Percentiles rank a stretch among this genome's conserved stretches.
Evolutionary conservation across 2,329 filamentous ascomycete genomes (phyloP).

Genomic region (Claviceps cyperi): DNA sequence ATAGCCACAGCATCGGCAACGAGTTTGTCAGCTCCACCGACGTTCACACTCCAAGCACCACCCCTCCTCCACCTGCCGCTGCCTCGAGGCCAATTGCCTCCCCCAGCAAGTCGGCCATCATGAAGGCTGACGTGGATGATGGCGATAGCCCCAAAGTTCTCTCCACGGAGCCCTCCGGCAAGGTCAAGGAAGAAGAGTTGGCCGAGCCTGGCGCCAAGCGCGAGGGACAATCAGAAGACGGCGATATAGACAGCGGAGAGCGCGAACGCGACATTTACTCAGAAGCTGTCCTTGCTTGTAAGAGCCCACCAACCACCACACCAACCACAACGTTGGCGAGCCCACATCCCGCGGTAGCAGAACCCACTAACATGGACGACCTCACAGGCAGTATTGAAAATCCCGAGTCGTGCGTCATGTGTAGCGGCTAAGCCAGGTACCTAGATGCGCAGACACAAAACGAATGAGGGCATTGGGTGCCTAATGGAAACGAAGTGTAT

Average conservation of each 20-base stretch:
- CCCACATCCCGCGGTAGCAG: too few species aligned
- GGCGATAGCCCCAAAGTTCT: slow-evolving; percentile 69
- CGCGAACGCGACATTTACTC: slow-evolving; percentile 91
- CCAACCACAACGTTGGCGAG: too few species aligned
- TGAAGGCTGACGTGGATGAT: slow-evolving; percentile 65
- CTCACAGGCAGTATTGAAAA: slow-evolving; percentile 83
- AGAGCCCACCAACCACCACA: slow-evolving; percentile 18
- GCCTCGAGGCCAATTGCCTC: slow-evolving; percentile 33
- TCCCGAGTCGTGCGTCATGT: slow-evolving; percentile 90
- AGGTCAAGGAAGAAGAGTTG: slow-evolving; percentile 50
- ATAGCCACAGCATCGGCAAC: slow-evolving; percentile 8
- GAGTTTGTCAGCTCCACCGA: slow-evolving; percentile 35
- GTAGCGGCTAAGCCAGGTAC: slow-evolving; percentile 58
- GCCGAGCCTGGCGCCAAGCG: slow-evolving; percentile 39
- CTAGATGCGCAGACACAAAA: slow-evolving; percentile 7
- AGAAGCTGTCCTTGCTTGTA: slow-evolving; percentile 77
- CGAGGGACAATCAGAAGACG: slow-evolving; percentile 54
- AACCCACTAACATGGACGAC: slow-evolving; percentile 3
- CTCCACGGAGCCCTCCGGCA: slow-evolving; percentile 52
- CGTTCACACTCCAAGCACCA: slow-evolving; percentile 53
- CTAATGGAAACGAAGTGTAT: slow-evolving; percentile 9
- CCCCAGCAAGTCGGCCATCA: slow-evolving; percentile 48
- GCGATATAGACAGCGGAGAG: slow-evolving; percentile 53
- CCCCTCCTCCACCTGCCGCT: slow-evolving; percentile 38
- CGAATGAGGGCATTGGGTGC: not conserved